A percentile compares a stretch with the other conserved stretches of the same genome.
Conservation (phyloP, 2,329 filamentous ascomycete species). For the Orbilia quercus region DNA sequence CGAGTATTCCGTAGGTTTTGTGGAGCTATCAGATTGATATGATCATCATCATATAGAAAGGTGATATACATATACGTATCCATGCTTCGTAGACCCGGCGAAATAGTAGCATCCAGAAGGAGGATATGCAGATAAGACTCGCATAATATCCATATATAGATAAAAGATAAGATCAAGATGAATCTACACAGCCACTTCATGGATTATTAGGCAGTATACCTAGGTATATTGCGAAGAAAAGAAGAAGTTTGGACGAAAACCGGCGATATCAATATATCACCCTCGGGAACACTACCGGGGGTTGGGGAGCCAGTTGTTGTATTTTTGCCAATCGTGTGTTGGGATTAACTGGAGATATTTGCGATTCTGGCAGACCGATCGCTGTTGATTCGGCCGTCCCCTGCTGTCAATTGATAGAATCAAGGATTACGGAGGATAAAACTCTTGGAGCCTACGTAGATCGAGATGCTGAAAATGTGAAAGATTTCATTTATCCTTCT, state of each 20-base stretch:
- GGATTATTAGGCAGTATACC: slow-evolving; percentile 10
- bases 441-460: too few species aligned
- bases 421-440: too few species aligned
- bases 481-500: too few species aligned
- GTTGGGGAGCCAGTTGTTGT: slow-evolving; percentile 26
- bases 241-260: slow-evolving; percentile 4
- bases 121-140: slow-evolving; percentile 13
- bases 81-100: slow-evolving; percentile 26
- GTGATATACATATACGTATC: too few species aligned
- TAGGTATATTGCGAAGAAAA: too few species aligned
- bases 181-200: slow-evolving; percentile 20
- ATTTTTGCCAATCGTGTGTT: slow-evolving; percentile 41
- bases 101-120: slow-evolving; percentile 9
- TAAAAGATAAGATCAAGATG: slow-evolving; percentile 12
- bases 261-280: not conserved
- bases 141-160: not conserved
- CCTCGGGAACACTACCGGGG: not conserved
- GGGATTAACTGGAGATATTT: not conserved
- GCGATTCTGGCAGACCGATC: too few species aligned
- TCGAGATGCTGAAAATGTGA: too few species aligned
- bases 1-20: too few species aligned
- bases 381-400: too few species aligned
- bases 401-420: too few species aligned
- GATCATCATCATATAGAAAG: not conserved
- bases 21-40: too few species aligned